A percentile compares a stretch with the other conserved stretches of the same genome.
phyloP scores from a whole-genome alignment of 306 rosid species.

The Quillaja saponaria region DNA sequence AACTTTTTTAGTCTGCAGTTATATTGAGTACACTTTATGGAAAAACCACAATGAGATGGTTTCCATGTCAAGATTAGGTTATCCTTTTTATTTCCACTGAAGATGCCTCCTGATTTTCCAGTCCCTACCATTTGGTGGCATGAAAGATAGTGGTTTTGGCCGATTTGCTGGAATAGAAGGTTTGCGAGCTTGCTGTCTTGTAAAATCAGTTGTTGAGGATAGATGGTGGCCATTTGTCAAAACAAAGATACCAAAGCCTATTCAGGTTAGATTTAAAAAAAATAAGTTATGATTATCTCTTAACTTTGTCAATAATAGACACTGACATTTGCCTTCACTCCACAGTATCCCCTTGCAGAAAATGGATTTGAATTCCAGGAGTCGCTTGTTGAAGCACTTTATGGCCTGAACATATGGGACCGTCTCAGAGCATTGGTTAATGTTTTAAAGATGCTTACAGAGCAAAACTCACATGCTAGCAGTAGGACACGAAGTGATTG shows the following conservation, averaged over 20 bases:
- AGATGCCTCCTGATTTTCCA: too few species aligned
- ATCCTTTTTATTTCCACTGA: too few species aligned
- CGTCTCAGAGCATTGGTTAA: slow-evolving; percentile 75
- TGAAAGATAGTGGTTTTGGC: slow-evolving; percentile 94
- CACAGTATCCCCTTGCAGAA: slow-evolving; percentile 81
- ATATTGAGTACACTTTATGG: too few species aligned
- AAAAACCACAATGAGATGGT: too few species aligned
- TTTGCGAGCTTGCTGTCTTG: slow-evolving; percentile 93
- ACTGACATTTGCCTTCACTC: slow-evolving; percentile 29
- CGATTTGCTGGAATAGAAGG: slow-evolving; percentile 93
- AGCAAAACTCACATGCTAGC: slow-evolving; percentile 47
- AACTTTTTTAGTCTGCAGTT: too few species aligned
- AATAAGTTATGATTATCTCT: not conserved
- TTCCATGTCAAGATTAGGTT: too few species aligned
- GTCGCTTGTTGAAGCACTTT: slow-evolving; percentile 75
- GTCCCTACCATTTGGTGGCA: slow-evolving; percentile 98
- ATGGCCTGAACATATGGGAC: slow-evolving; percentile 87
- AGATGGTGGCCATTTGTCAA: slow-evolving; percentile 90
- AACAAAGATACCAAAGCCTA: slow-evolving; percentile 82
- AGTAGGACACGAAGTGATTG: too few species aligned
- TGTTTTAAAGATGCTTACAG: slow-evolving; percentile 68
- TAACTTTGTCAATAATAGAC: slow-evolving; percentile 7
- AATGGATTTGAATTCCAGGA: slow-evolving; percentile 86
- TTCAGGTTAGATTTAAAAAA: slow-evolving; percentile 58
- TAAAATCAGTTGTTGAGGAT: slow-evolving; percentile 91